phyloP scores from a whole-genome alignment of 2,329 filamentous ascomycete genomes.

The Pestalotiopsis sp. region DNA sequence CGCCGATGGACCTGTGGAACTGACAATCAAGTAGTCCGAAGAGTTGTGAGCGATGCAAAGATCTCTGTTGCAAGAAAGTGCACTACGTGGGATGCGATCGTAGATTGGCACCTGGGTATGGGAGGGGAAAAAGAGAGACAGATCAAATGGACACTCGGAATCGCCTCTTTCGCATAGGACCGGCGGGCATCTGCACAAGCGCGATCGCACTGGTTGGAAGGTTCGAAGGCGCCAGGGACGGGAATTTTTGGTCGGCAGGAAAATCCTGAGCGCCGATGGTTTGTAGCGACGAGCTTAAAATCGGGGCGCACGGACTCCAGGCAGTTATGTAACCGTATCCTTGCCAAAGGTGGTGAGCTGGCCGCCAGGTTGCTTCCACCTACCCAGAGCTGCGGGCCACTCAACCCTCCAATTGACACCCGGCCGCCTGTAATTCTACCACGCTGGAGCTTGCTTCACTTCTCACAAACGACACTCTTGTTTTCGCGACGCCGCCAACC shows the following conservation, averaged over 20 bases:
- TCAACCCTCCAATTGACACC: neutral
- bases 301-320: neutral
- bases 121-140: neutral
- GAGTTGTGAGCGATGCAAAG: neutral
- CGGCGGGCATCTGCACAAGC: conserved; percentile 1
- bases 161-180: conserved; percentile 2
- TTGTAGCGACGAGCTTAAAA: conserved; percentile 2
- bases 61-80: neutral
- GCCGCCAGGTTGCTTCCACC: neutral
- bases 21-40: conserved; percentile 8
- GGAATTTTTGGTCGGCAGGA: conserved; percentile 14
- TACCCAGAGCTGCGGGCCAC: neutral
- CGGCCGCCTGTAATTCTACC: neutral
- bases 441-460: neutral
- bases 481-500: neutral
- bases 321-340: neutral
- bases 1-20: conserved; percentile 3
- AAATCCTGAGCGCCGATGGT: conserved; percentile 6
- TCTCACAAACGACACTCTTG: neutral
- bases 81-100: neutral
- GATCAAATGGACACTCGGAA: neutral
- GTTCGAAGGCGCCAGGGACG: neutral
- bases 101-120: neutral
- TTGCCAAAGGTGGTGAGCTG: neutral
- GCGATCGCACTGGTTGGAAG: neutral